Conservation (phyloP, 768 basidiomycete species). For the Hygrocybe coccinea region DNA sequence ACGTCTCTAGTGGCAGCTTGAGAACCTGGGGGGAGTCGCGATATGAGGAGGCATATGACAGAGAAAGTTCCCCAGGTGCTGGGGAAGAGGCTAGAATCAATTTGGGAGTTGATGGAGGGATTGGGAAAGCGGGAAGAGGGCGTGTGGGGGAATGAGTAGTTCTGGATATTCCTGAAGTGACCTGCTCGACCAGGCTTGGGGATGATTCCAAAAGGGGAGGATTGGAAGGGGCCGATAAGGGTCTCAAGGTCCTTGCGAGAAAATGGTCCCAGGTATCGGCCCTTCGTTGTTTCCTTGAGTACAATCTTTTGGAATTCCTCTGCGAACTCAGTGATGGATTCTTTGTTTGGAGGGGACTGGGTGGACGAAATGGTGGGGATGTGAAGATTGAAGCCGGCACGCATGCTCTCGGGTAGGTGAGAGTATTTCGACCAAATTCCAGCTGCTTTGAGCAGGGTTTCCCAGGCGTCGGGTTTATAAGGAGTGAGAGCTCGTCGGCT, state of each 20-base stretch:
- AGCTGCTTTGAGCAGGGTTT: slow-evolving; percentile 11
- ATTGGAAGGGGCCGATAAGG: slow-evolving; percentile 16
- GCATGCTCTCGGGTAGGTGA: slow-evolving; percentile 18
- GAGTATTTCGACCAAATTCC: slow-evolving; percentile 20
- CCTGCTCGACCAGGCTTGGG: slow-evolving; percentile 15
- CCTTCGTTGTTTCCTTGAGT: not conserved
- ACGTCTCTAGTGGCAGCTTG: slow-evolving; percentile 30
- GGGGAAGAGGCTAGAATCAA: slow-evolving; percentile 20
- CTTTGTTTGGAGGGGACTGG: slow-evolving; percentile 29
- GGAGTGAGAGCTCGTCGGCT: slow-evolving; percentile 25
- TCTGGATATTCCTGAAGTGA: slow-evolving; percentile 16
- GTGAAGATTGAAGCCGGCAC: slow-evolving; percentile 31
- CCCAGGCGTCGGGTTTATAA: slow-evolving; percentile 30
- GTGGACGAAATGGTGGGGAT: slow-evolving; percentile 28
- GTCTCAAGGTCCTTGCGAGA: not conserved
- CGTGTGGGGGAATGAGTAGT: slow-evolving; percentile 14
- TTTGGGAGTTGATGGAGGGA: slow-evolving; percentile 25
- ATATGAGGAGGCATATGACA: slow-evolving; percentile 16
- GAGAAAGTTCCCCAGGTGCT: slow-evolving; percentile 31
- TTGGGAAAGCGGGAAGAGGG: slow-evolving; percentile 2
- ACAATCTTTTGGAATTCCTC: not conserved
- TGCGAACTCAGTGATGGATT: slow-evolving; percentile 10
- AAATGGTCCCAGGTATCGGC: slow-evolving; percentile 16
- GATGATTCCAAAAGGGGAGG: slow-evolving; percentile 14
- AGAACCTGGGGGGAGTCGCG: slow-evolving; percentile 21